Conservation (phyloP, 805 yeast genomes). For the Candida sakaeoensis region DNA sequence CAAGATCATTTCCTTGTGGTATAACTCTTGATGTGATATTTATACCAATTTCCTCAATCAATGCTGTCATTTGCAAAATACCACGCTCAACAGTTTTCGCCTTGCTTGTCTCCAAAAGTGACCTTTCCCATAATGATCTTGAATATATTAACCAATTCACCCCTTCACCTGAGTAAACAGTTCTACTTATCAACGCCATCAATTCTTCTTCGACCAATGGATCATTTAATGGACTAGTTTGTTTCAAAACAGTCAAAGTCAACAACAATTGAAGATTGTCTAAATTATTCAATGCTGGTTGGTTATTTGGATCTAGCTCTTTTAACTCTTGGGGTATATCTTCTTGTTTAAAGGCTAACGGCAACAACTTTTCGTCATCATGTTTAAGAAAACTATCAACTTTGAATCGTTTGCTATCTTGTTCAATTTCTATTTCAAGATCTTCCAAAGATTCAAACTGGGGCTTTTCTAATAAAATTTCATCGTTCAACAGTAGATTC, state of each 20-base stretch:
- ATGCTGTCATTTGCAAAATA: conserved; percentile 83
- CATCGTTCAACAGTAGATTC: conserved; percentile 64
- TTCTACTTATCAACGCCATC: conserved; percentile 69
- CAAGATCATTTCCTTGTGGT: conserved; percentile 45
- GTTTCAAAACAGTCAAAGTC: conserved; percentile 58
- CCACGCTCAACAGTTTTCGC: conserved; percentile 93
- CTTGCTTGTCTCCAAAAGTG: conserved; percentile 72
- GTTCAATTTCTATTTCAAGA: conserved; percentile 29
- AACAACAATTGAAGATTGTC: conserved; percentile 76
- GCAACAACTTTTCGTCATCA: conserved; percentile 42
- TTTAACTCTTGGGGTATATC: conserved; percentile 55
- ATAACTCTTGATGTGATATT: conserved; percentile 53
- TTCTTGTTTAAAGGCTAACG: conserved; percentile 59
- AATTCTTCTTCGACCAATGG: conserved; percentile 77
- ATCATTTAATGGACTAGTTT: conserved; percentile 68
- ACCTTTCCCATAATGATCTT: conserved; percentile 86
- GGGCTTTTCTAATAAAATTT: conserved; percentile 72
- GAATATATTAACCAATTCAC: conserved; percentile 77
- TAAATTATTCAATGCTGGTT: conserved; percentile 64
- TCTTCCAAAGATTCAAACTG: conserved; percentile 59
- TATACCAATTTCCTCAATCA: conserved; percentile 83
- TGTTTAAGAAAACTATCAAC: conserved; percentile 30
- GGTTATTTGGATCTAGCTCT: conserved; percentile 72
- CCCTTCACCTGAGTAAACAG: conserved; percentile 47
- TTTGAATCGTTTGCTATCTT: conserved; percentile 37